Percentiles rank a stretch among this genome's conserved stretches.
Conservation (phyloP, 148 eudicot genomes). For the Rheum nobile region DNA sequence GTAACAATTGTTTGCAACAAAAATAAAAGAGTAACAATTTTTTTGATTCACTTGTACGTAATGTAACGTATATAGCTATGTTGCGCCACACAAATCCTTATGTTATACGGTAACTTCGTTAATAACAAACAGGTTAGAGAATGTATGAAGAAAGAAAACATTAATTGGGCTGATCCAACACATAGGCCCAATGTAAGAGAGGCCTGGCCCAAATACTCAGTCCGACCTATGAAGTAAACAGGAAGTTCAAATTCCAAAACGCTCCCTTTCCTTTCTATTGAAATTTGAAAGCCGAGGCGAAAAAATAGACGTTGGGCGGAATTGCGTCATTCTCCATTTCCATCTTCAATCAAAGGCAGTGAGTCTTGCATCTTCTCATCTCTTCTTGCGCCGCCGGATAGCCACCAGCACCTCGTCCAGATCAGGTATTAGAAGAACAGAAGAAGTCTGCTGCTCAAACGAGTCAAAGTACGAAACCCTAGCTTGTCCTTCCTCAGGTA, state of each 20-base stretch:
- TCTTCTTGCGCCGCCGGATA: neutral
- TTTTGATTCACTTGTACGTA: no score
- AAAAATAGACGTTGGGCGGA: neutral
- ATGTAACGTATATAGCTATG: no score
- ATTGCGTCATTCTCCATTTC: neutral
- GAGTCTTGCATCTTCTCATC: neutral
- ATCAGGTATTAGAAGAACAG: neutral
- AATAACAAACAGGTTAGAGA: neutral
- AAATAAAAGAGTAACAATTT: no score
- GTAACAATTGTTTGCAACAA: no score
- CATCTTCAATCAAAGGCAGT: neutral
- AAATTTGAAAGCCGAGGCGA: neutral
- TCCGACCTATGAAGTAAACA: neutral
- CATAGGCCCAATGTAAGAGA: neutral
- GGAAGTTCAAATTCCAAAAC: neutral
- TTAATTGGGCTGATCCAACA: neutral
- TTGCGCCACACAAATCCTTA: no score
- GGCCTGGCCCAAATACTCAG: neutral
- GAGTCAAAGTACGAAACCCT: neutral
- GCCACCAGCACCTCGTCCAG: neutral
- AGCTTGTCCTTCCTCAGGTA: neutral
- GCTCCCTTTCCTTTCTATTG: neutral
- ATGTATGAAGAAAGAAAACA: no score
- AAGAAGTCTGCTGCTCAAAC: neutral
- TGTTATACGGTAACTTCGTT: no score